Evolutionary conservation across 2,329 filamentous ascomycete species (phyloP).

Genomic region (Xylaria polymorpha): DNA sequence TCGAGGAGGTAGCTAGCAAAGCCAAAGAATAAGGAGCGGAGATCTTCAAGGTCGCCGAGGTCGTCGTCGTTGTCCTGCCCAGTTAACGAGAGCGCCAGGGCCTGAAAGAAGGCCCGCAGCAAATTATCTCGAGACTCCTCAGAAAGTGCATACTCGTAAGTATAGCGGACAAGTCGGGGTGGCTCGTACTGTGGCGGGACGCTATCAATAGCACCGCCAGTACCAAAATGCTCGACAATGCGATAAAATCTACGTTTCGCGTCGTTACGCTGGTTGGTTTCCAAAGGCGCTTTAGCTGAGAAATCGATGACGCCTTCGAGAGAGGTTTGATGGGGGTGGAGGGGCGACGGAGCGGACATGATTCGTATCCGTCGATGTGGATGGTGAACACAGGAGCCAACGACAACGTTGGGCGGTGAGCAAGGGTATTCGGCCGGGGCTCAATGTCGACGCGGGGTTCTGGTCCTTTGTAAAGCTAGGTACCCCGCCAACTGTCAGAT

Average conservation of each 20-base stretch:
- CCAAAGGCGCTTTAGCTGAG: conserved; percentile 33
- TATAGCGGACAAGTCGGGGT: conserved; percentile 43
- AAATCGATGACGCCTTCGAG: conserved; percentile 40
- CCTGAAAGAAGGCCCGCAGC: conserved; percentile 44
- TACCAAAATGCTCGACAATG: conserved; percentile 40
- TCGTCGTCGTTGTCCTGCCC: conserved; percentile 19
- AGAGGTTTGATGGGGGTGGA: conserved; percentile 39
- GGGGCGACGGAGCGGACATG: conserved; percentile 20
- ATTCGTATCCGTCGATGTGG: neutral
- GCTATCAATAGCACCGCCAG: conserved; percentile 15
- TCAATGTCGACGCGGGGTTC: too few species aligned
- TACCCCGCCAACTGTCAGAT: too few species aligned
- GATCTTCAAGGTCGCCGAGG: conserved; percentile 34
- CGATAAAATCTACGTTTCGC: conserved; percentile 39
- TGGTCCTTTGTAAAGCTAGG: too few species aligned
- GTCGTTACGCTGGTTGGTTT: conserved; percentile 30
- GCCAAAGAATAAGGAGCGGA: conserved; percentile 35
- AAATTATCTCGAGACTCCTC: conserved; percentile 44
- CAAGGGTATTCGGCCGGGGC: too few species aligned
- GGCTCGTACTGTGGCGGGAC: conserved; percentile 38
- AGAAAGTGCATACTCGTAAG: conserved; percentile 46
- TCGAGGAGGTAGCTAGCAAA: conserved; percentile 46
- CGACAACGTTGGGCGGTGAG: too few species aligned
- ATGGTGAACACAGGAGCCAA: too few species aligned
- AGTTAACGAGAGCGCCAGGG: conserved; percentile 39